phyloP scores from a whole-genome alignment of 352 stramenopile species.

The Globisporangium nunn region DNA sequence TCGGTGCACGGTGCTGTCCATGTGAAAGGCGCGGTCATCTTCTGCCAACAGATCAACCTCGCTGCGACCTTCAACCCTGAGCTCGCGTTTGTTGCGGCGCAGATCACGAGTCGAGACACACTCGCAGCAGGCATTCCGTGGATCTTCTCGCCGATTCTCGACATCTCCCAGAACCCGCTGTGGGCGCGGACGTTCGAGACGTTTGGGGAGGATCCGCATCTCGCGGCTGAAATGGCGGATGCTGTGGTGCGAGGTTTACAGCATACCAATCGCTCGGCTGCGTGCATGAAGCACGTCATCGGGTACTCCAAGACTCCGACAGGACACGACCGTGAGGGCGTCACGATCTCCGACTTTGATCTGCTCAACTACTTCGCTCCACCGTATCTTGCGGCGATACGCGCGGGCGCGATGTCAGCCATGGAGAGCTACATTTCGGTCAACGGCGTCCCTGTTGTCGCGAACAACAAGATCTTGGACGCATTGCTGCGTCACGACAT shows the following conservation, averaged over 20 bases:
- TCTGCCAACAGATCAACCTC: constrained; percentile 86
- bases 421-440: constrained; percentile 94
- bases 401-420: constrained; percentile 72
- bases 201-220: constrained; percentile 89
- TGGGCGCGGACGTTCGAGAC: constrained; percentile 91
- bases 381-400: constrained; percentile 76
- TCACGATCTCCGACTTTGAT: constrained; percentile 70
- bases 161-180: constrained; percentile 81
- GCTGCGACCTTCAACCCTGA: constrained; percentile 85
- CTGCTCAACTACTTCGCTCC: constrained; percentile 84
- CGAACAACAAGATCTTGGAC: constrained; percentile 72
- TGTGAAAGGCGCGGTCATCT: constrained; percentile 69
- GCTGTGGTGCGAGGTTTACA: constrained; percentile 83
- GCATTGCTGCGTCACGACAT: constrained; percentile 83
- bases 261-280: constrained; percentile 44
- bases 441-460: constrained; percentile 88
- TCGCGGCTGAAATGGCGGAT: constrained; percentile 76
- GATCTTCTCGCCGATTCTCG: constrained; percentile 87
- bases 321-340: constrained; percentile 74
- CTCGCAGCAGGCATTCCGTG: constrained; percentile 82
- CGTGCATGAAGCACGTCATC: constrained; percentile 90
- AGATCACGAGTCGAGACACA: constrained; percentile 79
- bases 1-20: constrained; percentile 90
- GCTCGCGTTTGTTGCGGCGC: constrained; percentile 57
- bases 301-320: constrained; percentile 79